A percentile compares a stretch with the other conserved stretches of the same genome.
Evolutionary conservation across 2,329 filamentous ascomycete genomes (phyloP).

Genomic region (Epicoccum sorghinum): DNA sequence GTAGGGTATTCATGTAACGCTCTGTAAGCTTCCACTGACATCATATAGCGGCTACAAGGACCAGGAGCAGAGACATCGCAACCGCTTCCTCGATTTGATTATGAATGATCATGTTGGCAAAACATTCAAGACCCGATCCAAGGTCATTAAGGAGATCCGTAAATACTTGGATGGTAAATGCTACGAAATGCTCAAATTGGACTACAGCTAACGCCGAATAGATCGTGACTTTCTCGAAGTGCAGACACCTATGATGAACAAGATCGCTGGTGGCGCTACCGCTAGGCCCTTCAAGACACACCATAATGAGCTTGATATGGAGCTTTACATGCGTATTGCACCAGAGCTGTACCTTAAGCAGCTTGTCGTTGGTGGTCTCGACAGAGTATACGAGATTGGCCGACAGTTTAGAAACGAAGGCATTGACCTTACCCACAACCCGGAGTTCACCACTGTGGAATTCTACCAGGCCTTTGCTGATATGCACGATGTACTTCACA

Average conservation of each 20-base stretch:
- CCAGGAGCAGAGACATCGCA: slow-evolving; percentile 88
- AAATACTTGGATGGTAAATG: slow-evolving; percentile 72
- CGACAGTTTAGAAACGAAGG: slow-evolving; percentile 95
- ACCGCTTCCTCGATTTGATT: slow-evolving; percentile 93
- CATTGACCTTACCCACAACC: slow-evolving; percentile 93
- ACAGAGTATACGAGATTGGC: slow-evolving; percentile 94
- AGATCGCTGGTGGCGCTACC: slow-evolving; percentile 93
- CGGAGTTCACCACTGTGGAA: slow-evolving; percentile 96
- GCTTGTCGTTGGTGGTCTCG: slow-evolving; percentile 89
- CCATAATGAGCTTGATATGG: slow-evolving; percentile 94
- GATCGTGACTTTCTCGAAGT: slow-evolving; percentile 89
- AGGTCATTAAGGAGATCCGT: slow-evolving; percentile 88
- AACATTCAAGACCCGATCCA: too few species aligned
- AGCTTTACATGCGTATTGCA: slow-evolving; percentile 92
- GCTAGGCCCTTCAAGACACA: slow-evolving; percentile 94
- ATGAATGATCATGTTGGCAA: too few species aligned
- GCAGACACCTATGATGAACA: slow-evolving; percentile 94
- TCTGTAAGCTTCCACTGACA: not conserved
- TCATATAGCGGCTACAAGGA: slow-evolving; percentile 77
- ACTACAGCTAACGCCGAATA: too few species aligned
- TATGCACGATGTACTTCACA: not conserved
- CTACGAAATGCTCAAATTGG: too few species aligned
- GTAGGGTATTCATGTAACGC: not conserved
- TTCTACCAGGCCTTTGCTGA: slow-evolving; percentile 75
- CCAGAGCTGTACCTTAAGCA: slow-evolving; percentile 98